A percentile compares a stretch with the other conserved stretches of the same genome.
Evolutionary conservation across 139 green algal species (phyloP).

Genomic region (Eudorina sp.): DNA sequence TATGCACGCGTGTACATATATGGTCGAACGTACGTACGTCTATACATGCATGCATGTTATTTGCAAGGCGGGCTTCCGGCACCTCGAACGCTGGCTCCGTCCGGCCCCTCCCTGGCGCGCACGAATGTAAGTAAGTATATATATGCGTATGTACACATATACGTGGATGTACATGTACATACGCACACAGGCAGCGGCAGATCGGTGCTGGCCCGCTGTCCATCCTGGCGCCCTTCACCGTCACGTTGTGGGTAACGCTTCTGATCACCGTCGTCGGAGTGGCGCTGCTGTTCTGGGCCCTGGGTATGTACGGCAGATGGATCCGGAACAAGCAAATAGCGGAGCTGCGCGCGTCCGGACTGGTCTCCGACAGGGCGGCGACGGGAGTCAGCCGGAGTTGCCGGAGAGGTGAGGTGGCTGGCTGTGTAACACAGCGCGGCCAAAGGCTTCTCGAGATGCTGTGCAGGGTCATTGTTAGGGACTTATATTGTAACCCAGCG

Average conservation of each 20-base stretch:
- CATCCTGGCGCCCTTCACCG: constrained; percentile 10
- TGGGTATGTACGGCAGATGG: constrained; percentile 35
- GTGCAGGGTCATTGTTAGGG: neutral
- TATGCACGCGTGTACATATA: too few species aligned
- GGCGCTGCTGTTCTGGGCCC: constrained; percentile 13
- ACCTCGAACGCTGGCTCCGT: too few species aligned
- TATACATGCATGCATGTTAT: too few species aligned
- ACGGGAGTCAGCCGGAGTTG: neutral
- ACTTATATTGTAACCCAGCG: too few species aligned
- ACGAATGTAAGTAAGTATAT: too few species aligned
- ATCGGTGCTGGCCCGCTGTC: neutral
- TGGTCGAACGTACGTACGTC: too few species aligned
- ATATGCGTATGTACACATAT: too few species aligned
- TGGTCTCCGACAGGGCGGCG: neutral
- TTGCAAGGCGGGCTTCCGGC: too few species aligned
- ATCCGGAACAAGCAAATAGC: neutral
- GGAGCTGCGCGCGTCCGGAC: neutral
- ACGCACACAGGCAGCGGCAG: neutral
- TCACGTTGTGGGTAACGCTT: constrained; percentile 17
- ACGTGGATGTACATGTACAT: too few species aligned
- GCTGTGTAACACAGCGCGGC: too few species aligned
- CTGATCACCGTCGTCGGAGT: constrained; percentile 18
- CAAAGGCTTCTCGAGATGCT: too few species aligned
- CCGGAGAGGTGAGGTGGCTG: too few species aligned
- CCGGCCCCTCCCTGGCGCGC: neutral